These are phyloP conservation scores for Metschnikowia kofuensis DNA, from an alignment of 805 yeast genomes.

Conservation along the genomic window DNA sequence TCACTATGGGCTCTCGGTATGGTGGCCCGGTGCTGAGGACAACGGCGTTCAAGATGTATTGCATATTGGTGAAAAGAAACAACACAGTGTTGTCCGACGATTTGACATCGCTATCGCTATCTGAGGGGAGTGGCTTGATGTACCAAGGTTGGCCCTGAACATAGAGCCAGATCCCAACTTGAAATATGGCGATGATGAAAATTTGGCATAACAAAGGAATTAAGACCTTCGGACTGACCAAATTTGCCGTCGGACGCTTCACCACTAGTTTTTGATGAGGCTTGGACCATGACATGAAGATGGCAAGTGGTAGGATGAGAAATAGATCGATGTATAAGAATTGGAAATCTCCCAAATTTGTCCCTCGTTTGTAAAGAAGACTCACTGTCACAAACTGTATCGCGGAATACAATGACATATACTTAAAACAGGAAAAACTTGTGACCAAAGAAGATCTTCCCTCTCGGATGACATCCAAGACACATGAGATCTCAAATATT, in stretches of 20 bases:
- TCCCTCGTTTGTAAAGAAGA: constrained; percentile 80
- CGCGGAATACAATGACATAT: constrained; percentile 95
- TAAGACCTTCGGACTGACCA: constrained; percentile 84
- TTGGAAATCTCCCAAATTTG: constrained; percentile 95
- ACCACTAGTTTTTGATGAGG: constrained; percentile 59
- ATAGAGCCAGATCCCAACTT: constrained; percentile 60
- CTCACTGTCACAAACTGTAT: constrained; percentile 90
- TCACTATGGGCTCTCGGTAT: constrained; percentile 70
- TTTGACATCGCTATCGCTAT: constrained; percentile 66
- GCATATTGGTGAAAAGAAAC: constrained; percentile 80
- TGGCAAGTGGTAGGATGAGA: constrained; percentile 89
- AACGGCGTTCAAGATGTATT: constrained; percentile 80
- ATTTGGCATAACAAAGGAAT: constrained; percentile 82
- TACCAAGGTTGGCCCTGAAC: constrained; percentile 72
- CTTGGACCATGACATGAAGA: constrained; percentile 96
- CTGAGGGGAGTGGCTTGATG: constrained; percentile 73
- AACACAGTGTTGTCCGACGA: constrained; percentile 88
- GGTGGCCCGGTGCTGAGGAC: constrained; percentile 93
- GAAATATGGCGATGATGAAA: constrained; percentile 58
- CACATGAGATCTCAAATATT: constrained; percentile 87
- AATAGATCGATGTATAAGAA: constrained; percentile 90
- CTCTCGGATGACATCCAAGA: constrained; percentile 83
- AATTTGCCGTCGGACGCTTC: constrained; percentile 90
- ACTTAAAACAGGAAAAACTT: constrained; percentile 94
- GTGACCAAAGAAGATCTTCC: constrained; percentile 96